Base-by-base conservation (phyloP, 192 early-diverging fungal species). In the Irineochytrium annulatum region DNA sequence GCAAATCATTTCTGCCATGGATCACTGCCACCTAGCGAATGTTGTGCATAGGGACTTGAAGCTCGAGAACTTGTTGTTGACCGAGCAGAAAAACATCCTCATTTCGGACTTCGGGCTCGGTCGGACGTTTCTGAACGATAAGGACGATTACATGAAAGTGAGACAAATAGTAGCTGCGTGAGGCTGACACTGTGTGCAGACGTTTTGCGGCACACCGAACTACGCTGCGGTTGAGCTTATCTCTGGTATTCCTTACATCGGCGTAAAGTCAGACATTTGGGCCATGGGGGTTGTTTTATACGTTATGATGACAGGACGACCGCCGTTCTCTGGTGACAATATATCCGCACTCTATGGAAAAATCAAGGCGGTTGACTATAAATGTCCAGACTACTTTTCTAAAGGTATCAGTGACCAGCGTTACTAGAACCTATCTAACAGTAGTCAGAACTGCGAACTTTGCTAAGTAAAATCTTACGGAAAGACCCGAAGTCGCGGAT, bases 201-300 rank as follows among this genome's bases (percentile, higher is more conserved):
- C 83, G 0, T 85, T 85, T 53, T 85, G 83, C 49, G 83, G 83
- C 4, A 85, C 83, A 13, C 83, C 83, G 37, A 82, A 84, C 62
- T 85, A 84, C 58, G 81, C 83, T 1, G 81, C 83, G 17, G 71
- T 79, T 31, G 83, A 85, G 60, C 69, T 85, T 11, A 80, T 85
- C 30, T 80, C 75, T 31, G 82, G 79, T n/a, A 82, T 75, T 22
- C 83, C 83, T 0, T 85, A 85, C 65, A 56, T 74, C 29, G 83
- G 81, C 35, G 74, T 79, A 28, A 81, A 84, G 51, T 77, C 79
- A 1, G 83, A 85, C 67, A 78, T 84, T 30, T 85, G 83, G 83
- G 81, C 83, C 3, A 79, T 85, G 73, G 83, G 83, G n/a, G 77
- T 85, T n/a, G 73, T 84, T 3, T 60, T 85, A 6, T 85, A 74